These are phyloP conservation scores for Dendryphion nanum DNA, from an alignment of 2,329 filamentous ascomycete species.

Conservation along the genomic window DNA sequence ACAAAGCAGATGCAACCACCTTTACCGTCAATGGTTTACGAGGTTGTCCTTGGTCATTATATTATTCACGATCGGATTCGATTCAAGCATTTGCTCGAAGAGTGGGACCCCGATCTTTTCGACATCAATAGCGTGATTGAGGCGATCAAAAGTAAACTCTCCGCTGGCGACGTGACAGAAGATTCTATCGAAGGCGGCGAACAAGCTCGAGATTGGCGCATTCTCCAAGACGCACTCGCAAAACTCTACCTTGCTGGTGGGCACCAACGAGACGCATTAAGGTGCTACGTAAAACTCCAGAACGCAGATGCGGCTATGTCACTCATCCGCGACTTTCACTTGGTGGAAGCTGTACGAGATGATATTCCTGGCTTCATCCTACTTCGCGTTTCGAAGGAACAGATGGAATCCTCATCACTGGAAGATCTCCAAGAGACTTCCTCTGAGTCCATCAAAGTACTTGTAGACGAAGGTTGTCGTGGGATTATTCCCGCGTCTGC, in stretches of 20 bases:
- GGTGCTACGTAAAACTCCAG: slow-evolving; percentile 85
- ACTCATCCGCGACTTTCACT: slow-evolving; percentile 80
- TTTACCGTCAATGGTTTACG: slow-evolving; percentile 79
- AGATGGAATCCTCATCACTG: slow-evolving; percentile 63
- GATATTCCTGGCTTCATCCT: slow-evolving; percentile 88
- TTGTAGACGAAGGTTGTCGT: slow-evolving; percentile 88
- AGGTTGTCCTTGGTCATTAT: slow-evolving; percentile 86
- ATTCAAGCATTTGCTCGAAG: slow-evolving; percentile 75
- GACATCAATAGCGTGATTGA: slow-evolving; percentile 73
- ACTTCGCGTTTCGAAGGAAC: slow-evolving; percentile 74
- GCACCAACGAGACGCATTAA: slow-evolving; percentile 78
- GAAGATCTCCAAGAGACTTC: slow-evolving; percentile 76
- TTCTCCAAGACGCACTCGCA: slow-evolving; percentile 83
- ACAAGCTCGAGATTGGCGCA: slow-evolving; percentile 77
- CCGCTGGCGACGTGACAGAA: slow-evolving; percentile 70
- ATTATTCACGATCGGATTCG: slow-evolving; percentile 72
- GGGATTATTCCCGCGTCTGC: slow-evolving; percentile 76
- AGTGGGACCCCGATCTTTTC: slow-evolving; percentile 83
- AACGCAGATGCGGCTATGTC: slow-evolving; percentile 87
- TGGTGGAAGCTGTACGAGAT: slow-evolving; percentile 85
- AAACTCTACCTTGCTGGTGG: slow-evolving; percentile 81
- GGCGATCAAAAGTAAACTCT: slow-evolving; percentile 78
- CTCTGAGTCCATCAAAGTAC: slow-evolving; percentile 76
- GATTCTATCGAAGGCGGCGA: slow-evolving; percentile 74
- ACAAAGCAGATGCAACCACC: slow-evolving; percentile 73